Evolutionary conservation across 805 yeast species (phyloP), one percentile per base, ranked within the genome.

Genomic region (Spathaspora boniae): DNA sequence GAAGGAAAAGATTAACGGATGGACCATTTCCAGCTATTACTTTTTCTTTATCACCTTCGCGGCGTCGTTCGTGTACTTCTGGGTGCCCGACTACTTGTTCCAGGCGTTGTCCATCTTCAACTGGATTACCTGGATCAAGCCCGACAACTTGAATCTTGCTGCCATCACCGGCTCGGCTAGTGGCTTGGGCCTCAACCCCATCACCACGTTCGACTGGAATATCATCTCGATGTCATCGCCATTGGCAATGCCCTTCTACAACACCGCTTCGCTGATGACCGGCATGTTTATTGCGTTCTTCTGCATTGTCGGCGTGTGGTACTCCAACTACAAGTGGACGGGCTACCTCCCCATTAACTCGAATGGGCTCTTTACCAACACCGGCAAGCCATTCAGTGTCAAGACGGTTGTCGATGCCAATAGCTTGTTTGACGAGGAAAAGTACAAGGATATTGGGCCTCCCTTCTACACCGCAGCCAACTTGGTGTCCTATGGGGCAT

Each of bases 51-150:
- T 47, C 22, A 21, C 33, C 1, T 44, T 48, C 12, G 34, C 29
- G 18, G 43, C 36, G 12, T 65, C 70, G 33, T 71, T 70, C 38
- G 4, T 58, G 12, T 71, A 61, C 47, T 64, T 56, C 45, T 72
- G 76, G 76, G 16, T 72, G 16, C 76, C 76, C 22, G 48, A 63
- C 36, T 71, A 64, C 41, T 27, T 70, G 7, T 68, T 70, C 45
- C 41, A 47, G 11, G 72, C 72, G 3, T 48, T 72, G 8, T 66
- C 70, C 5, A 48, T 56, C 3, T 71, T 71, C 54, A 65, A 68
- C 45, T 78, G 83, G 84, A 64, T 74, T 45, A 65, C 74, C 3
- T 78, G 82, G 82, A 76, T 76, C 31, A 54, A 57, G 4, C 82
- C 80, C 9, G 41, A 65, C 25, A 75, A 73, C 48, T 59, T 67